These are phyloP conservation scores for Arthromyces matolae DNA, from an alignment of 768 basidiomycete genomes.

Conservation along the genomic window DNA sequence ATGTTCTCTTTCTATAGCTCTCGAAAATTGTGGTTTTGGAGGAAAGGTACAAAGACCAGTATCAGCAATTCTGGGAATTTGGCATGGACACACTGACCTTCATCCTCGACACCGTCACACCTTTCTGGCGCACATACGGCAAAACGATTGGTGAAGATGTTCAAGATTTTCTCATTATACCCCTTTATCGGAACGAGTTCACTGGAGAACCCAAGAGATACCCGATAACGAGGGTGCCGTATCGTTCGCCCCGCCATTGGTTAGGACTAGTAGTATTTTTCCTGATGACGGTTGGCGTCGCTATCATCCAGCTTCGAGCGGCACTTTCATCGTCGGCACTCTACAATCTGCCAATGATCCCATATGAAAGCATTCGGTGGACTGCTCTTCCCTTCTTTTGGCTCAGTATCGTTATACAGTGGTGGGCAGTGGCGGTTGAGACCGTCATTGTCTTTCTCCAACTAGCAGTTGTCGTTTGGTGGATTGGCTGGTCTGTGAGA, in stretches of 20 bases:
- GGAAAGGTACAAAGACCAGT: conserved; percentile 76
- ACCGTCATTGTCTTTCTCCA: conserved; percentile 53
- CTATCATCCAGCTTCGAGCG: conserved; percentile 53
- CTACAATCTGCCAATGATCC: conserved; percentile 55
- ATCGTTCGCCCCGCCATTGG: conserved; percentile 68
- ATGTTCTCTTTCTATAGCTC: conserved; percentile 38
- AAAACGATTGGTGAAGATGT: conserved; percentile 79
- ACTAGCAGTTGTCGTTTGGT: conserved; percentile 62
- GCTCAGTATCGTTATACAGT: conserved; percentile 61
- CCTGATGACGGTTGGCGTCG: conserved; percentile 42
- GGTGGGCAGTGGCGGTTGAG: conserved; percentile 63
- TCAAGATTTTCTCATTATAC: conserved; percentile 77
- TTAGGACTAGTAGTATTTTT: conserved; percentile 53
- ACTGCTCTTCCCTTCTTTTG: conserved; percentile 59
- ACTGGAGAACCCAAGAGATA: conserved; percentile 74
- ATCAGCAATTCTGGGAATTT: conserved; percentile 79
- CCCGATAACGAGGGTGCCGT: conserved; percentile 52
- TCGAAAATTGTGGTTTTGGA: conserved; percentile 68
- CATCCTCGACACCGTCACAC: conserved; percentile 70
- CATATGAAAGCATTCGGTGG: conserved; percentile 61
- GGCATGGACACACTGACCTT: conserved; percentile 77
- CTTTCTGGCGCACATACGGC: conserved; percentile 79
- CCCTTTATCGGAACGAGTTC: conserved; percentile 80
- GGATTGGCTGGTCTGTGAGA: conserved; percentile 68
- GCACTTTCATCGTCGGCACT: conserved; percentile 53